Base-by-base conservation (phyloP, 2,329 filamentous ascomycete genomes). In the Claviceps africana region DNA sequence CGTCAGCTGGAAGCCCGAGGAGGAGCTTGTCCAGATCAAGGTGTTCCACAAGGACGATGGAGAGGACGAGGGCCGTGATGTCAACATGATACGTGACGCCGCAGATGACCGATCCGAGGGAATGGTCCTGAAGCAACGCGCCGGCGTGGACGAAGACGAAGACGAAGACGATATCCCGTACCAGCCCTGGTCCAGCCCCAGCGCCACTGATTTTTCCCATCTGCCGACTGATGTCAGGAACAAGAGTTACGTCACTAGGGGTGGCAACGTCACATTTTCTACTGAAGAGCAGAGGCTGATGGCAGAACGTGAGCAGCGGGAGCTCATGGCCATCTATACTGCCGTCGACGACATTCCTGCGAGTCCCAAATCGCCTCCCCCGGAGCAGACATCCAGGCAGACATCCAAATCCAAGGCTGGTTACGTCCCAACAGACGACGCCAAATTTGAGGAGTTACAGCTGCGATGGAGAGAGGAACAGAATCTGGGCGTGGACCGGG, bases 61-160 rank as follows among this genome's bases (percentile, higher is more conserved):
- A 1, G 85, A 89, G 62, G 83, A 88, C 58, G 74, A 82, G 53
- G 83, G 81, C 51, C 76, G 85, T 52, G 77, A 79, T 51, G 73
- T 76, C 52, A 84, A 81, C 60, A 82, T 87, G 74, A 77, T 83
- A 42, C 79, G 80, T 48, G 85, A 89, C 64, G 83, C 83, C 4
- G 77, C 78, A 31, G 85, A 89, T 62, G 83, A 87, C 60, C 81
- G 81, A 48, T 82, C 81, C 5, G 86, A 87, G 61, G 83, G 86
- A 48, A 81, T 85, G 72, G 81, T 84, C 58, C 69, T 83, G 50
- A 83, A 81, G 59, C 73, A 75, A 56, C 71, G 75, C n/a, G 65
- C 64, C 21, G 56, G 63, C 46, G 69, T 73, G 8, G 72, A 72
- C 30, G 70, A 73, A 45, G 77, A 79, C 2, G 77, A 82, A 0